Evolutionary conservation across 441 rosid genomes (phyloP).

Genomic region (Pelargonium citronellum): DNA sequence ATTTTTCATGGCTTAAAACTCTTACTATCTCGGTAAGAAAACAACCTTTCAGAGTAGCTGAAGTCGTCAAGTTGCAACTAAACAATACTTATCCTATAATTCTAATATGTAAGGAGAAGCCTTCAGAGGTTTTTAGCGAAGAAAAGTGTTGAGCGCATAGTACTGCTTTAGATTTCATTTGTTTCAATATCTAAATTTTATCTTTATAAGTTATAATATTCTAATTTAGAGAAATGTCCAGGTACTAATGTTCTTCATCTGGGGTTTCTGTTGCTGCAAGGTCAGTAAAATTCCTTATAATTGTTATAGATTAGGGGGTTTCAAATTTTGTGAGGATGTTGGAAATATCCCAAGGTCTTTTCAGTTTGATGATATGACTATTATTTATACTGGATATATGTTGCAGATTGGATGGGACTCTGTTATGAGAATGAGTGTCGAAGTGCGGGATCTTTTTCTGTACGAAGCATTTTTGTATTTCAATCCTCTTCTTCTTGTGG

Average conservation of each 20-base stretch:
- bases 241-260: constrained; percentile 66
- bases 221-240: constrained; percentile 35
- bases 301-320: constrained; percentile 4
- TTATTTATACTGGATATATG: constrained; percentile 5
- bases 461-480: constrained; percentile 91
- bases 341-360: background rate
- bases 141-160: no score
- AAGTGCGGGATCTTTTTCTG: constrained; percentile 74
- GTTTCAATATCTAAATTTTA: background rate
- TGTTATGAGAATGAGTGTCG: constrained; percentile 84
- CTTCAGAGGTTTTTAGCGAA: no score
- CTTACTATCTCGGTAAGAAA: no score
- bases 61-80: no score
- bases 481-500: constrained; percentile 97
- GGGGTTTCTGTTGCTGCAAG: constrained; percentile 89
- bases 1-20: no score
- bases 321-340: constrained; percentile 6
- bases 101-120: no score
- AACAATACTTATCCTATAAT: no score
- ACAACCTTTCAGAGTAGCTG: no score
- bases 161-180: background rate
- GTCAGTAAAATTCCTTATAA: constrained; percentile 33
- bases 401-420: constrained; percentile 90
- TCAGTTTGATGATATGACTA: constrained; percentile 10
- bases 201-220: constrained; percentile 13